Base-by-base conservation (phyloP, 2,329 filamentous ascomycete genomes). In the Anisogramma anomala region DNA sequence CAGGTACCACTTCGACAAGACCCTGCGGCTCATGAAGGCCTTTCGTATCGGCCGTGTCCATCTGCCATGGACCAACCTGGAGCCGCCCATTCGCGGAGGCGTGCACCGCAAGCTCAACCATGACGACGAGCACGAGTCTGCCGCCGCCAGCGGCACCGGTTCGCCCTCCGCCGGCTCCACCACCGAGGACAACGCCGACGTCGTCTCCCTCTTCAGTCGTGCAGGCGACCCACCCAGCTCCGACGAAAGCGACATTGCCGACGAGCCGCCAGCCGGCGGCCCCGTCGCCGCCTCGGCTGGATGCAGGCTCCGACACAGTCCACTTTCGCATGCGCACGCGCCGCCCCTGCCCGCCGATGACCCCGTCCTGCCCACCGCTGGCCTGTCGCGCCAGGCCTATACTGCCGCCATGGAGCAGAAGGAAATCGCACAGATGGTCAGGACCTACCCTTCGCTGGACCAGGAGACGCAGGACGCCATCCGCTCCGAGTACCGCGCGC, bases 1-100 rank as follows among this genome's bases (percentile, higher is more conserved):
- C 60, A 79, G 75, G 48, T 79, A 76, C 56, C 76, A 80, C 54
- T 68, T 65, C 28, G 58, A 61, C 30, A 58, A 63, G 40, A 73
- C 73, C 11, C 55, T 77, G 22, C 61, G 64, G 36, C 69, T 67
- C 37, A 77, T 80, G 72, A 71, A 68, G 55, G 66, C 68, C 50
- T 77, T 69, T 58, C 72, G 71, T 50, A 75, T 80, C 50, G 76
- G 74, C 50, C 69, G 67, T 14, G 36, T 47, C 2, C 41, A 41
- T 19, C 37, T 41, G 47, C 66, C 66, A 27, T 80, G 75, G 75
- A 58, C 60, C 46, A 77, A 75, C 58, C 63, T 69, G 50, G 69
- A 67, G 49, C 75, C 76, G 41, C 76, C 76, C 49, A 77, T 79
- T 46, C 39, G 52, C 14, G 49, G 50, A n/a, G 50, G 50, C 26